These are phyloP conservation scores for Bacterosira constricta DNA, from an alignment of 108 stramenopile genomes.

Conservation along the genomic window DNA sequence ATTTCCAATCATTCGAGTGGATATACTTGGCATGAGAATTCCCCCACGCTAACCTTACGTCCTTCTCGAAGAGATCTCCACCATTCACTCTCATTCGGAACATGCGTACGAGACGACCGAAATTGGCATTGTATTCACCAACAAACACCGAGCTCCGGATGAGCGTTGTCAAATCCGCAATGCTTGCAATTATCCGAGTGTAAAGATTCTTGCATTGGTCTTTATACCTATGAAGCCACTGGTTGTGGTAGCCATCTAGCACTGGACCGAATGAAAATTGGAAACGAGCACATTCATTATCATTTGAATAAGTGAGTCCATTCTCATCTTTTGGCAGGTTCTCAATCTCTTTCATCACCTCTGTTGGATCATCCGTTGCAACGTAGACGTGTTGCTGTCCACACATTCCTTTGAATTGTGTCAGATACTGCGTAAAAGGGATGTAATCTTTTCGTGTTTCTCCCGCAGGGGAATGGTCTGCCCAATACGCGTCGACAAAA, in stretches of 20 bases:
- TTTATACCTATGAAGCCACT: neutral
- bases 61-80: no score
- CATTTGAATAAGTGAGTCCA: conserved; percentile 1
- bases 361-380: conserved; percentile 31
- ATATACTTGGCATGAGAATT: no score
- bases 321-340: conserved; percentile 67
- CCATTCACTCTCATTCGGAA: conserved; percentile 10
- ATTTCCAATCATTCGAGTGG: no score
- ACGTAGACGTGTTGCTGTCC: conserved; percentile 18
- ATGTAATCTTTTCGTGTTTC: conserved; percentile 25
- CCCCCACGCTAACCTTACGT: no score
- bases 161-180: conserved; percentile 43
- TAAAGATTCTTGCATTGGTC: conserved; percentile 29
- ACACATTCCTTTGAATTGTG: neutral
- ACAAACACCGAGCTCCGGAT: conserved; percentile 21
- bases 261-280: conserved; percentile 12
- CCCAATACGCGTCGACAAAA: conserved; percentile 16
- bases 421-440: conserved; percentile 35
- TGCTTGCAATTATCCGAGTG: conserved; percentile 23
- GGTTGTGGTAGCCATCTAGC: conserved; percentile 8
- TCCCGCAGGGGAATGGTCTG: conserved; percentile 1
- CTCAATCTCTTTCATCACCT: conserved; percentile 20
- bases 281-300: conserved; percentile 41
- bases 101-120: conserved; percentile 17
- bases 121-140: conserved; percentile 39